Base-by-base conservation (phyloP, 2,329 filamentous ascomycete genomes). In the Fusarium xylarioides region DNA sequence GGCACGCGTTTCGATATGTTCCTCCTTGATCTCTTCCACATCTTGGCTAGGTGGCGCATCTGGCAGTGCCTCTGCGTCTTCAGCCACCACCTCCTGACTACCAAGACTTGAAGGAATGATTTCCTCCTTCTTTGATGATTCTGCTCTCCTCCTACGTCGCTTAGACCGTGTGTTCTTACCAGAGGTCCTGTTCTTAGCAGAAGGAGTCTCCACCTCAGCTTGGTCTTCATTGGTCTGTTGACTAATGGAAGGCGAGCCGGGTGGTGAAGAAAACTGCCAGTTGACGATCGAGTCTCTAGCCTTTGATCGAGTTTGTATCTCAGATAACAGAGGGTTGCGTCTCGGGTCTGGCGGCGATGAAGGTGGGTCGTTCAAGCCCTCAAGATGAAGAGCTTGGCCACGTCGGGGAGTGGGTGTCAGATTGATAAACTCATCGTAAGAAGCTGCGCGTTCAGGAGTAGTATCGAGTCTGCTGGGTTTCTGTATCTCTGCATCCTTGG, bases 341-440 rank as follows among this genome's bases (percentile, higher is more conserved):
- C 87, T 85, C 1, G 86, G 85, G 63, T 88, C 84, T 2, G 88
- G 88, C 10, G 89, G 89, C 2, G 89, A 91, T 11, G 89, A 91
- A 15, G 88, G 87, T 8, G 87, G 84, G 56, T 89, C 88, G 5
- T 84, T 85, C 77, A 85, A 82, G 53, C 85, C 86, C n/a, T 85
- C 82, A 43, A 90, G 80, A 5, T 82, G 78, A n/a, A 87, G 67
- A 8, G 85, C 77, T 70, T 89, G 86, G 28, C 87, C 87, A 38
- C 88, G 86, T 52, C 88, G 83, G 9, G 88, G 90, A 2, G 90
- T 91, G 2, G 90, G 90, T 0, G 90, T 91, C 11, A 86, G 89
- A 26, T 85, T 86, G 38, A 91, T 83, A 63, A 86, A 86, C n/a
- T 88, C 85, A 49, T 88, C 83, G 62, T 86, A 86, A 3, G 80